phyloP scores from a whole-genome alignment of 108 stramenopile genomes.

The Fragilaria crotonensis region DNA sequence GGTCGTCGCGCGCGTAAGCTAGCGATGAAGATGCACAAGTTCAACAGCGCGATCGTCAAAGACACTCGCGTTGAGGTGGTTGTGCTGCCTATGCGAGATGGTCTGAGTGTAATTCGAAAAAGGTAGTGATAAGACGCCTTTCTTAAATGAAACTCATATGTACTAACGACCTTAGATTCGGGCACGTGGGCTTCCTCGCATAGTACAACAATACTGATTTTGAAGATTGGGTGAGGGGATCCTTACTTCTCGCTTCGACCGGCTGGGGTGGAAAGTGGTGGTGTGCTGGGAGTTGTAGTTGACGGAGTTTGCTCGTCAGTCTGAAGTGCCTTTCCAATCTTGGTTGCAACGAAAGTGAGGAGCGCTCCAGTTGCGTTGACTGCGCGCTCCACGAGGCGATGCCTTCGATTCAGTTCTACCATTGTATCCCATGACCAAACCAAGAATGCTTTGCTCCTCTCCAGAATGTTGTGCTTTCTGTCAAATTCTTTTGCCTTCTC shows the following conservation, averaged over 20 bases:
- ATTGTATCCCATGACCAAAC: slow-evolving; percentile 5
- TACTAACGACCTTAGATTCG: too few relatives aligned
- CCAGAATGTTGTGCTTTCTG: slow-evolving; percentile 47
- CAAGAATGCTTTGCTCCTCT: slow-evolving; percentile 26
- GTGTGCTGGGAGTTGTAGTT: not conserved
- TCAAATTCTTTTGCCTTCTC: slow-evolving; percentile 43
- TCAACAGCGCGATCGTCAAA: slow-evolving; percentile 70
- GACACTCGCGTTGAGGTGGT: slow-evolving; percentile 74
- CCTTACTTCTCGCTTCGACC: not conserved
- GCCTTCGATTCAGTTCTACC: slow-evolving; percentile 4
- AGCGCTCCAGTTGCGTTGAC: slow-evolving; percentile 13
- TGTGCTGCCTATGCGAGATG: slow-evolving; percentile 83
- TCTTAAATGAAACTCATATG: too few relatives aligned
- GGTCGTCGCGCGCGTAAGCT: slow-evolving; percentile 72
- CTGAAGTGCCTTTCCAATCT: not conserved
- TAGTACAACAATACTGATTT: too few relatives aligned
- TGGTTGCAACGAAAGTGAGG: not conserved
- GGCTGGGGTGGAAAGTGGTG: not conserved
- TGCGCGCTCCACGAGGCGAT: slow-evolving; percentile 26
- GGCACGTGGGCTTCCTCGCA: too few relatives aligned
- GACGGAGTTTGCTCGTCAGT: not conserved
- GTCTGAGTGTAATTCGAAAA: slow-evolving; percentile 81
- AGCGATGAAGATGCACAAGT: slow-evolving; percentile 80
- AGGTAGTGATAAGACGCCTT: slow-evolving; percentile 22
- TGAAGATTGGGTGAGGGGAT: not conserved